Percentiles rank a stretch among this genome's conserved stretches.
Conservation (phyloP, 2,329 filamentous ascomycete species). For the Aureobasidium sp. region DNA sequence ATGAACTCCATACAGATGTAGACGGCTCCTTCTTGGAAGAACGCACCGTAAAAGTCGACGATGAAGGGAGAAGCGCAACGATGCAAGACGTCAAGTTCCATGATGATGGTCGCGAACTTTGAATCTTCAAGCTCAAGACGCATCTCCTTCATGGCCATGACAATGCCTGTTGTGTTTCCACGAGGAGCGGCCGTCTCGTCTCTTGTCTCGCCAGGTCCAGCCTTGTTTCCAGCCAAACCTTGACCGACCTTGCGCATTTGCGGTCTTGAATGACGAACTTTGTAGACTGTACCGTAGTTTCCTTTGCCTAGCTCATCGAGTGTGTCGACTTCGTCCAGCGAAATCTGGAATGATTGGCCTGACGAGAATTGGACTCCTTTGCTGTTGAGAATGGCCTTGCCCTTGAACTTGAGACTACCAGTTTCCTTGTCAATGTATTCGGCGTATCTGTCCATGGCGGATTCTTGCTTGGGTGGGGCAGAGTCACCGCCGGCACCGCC, state of each 20-base stretch:
- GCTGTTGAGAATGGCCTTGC: conserved; percentile 82
- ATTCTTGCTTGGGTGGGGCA: conserved; percentile 31
- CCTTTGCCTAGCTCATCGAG: conserved; percentile 92
- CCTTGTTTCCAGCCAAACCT: conserved; percentile 54
- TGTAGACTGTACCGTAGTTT: conserved; percentile 97
- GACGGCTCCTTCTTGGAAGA: conserved; percentile 97
- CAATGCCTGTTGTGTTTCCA: conserved; percentile 57
- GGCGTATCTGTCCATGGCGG: conserved; percentile 59
- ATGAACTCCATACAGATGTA: conserved; percentile 99
- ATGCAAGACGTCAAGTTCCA: conserved; percentile 93
- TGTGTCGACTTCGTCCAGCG: conserved; percentile 89
- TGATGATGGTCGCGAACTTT: conserved; percentile 94
- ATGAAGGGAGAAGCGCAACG: conserved; percentile 93
- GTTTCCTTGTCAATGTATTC: conserved; percentile 88
- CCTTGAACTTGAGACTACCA: conserved; percentile 85
- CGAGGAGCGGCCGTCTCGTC: conserved; percentile 23
- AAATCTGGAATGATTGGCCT: conserved; percentile 86
- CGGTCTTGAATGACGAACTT: conserved; percentile 77
- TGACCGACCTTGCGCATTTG: conserved; percentile 54
- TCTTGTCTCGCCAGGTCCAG: conserved; percentile 34
- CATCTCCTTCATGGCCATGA: conserved; percentile 99
- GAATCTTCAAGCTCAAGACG: conserved; percentile 90
- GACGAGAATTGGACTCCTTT: conserved; percentile 88
- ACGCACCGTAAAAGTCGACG: conserved; percentile 97
- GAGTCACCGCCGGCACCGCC: conserved; percentile 27